These are phyloP conservation scores for Schizosaccharomyces pombe DNA, from an alignment of 805 yeast species.

Conservation along the genomic window DNA sequence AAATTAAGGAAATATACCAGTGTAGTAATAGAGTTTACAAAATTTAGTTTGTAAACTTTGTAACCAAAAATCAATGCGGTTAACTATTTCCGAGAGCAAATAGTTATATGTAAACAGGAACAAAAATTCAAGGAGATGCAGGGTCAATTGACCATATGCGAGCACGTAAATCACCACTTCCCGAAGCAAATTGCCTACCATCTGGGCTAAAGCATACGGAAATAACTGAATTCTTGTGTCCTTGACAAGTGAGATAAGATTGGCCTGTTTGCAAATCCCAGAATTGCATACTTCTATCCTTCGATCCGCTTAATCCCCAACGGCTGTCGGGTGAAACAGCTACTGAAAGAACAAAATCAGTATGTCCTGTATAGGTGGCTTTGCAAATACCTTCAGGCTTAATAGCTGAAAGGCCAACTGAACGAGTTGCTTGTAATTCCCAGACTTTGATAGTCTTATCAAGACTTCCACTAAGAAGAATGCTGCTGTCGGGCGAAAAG, in stretches of 20 bases:
- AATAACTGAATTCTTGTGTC: constrained; percentile 87
- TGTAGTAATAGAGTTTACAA: no score
- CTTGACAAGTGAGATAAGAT: constrained; percentile 85
- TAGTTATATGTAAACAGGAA: no score
- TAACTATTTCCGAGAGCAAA: no score
- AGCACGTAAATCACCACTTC: constrained; percentile 92
- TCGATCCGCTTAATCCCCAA: constrained; percentile 79
- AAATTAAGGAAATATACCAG: no score
- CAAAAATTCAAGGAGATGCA: not conserved
- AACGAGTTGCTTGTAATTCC: constrained; percentile 35
- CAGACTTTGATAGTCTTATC: constrained; percentile 91
- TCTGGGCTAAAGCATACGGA: constrained; percentile 78
- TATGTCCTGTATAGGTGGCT: constrained; percentile 84
- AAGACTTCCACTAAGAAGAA: constrained; percentile 80
- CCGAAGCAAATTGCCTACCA: constrained; percentile 84
- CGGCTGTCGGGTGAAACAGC: constrained; percentile 84
- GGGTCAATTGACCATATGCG: constrained; percentile 43
- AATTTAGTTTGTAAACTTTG: no score
- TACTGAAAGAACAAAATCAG: constrained; percentile 82
- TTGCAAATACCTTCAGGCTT: constrained; percentile 32
- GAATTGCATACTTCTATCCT: constrained; percentile 88
- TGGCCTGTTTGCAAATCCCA: constrained; percentile 89
- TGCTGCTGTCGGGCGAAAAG: constrained; percentile 73
- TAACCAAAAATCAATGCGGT: no score
- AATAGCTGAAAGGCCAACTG: constrained; percentile 12